Conservation (phyloP, 164 flowering plant genomes). For the Nymphaea colorata region DNA sequence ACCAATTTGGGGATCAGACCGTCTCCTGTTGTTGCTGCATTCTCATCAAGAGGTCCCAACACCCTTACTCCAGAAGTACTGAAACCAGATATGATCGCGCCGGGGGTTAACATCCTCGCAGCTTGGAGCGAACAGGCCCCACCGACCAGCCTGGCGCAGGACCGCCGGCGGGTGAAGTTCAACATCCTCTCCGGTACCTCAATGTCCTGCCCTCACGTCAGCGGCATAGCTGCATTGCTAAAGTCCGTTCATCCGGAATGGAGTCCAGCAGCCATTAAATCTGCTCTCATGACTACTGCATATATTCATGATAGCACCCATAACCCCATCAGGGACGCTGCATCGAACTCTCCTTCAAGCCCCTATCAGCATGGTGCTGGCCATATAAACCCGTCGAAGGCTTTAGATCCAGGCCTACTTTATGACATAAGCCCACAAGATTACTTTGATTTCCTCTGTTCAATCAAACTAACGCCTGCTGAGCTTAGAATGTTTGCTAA, state of each 20-base stretch:
- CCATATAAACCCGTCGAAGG: constrained; percentile 22
- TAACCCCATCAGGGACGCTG: constrained; percentile 13
- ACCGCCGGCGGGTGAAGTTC: constrained; percentile 49
- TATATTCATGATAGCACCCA: constrained; percentile 1
- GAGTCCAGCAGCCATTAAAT: constrained; percentile 10
- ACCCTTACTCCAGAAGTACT: constrained; percentile 53
- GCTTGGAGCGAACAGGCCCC: constrained; percentile 68
- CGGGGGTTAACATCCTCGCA: constrained; percentile 87
- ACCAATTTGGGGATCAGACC: constrained; percentile 65
- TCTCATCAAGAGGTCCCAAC: constrained; percentile 86
- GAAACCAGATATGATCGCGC: constrained; percentile 90
- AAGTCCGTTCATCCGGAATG: constrained; percentile 7
- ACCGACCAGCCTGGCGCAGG: constrained; percentile 49
- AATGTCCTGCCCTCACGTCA: constrained; percentile 9
- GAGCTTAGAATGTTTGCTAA: constrained; percentile 19
- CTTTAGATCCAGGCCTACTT: constrained; percentile 23
- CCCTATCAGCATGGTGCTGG: constrained; percentile 23
- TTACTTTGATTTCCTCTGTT: constrained; percentile 23
- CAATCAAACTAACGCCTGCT: constrained; percentile 14
- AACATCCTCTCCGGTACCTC: constrained; percentile 55
- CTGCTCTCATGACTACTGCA: constrained; percentile 11
- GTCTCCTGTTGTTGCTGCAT: constrained; percentile 84
- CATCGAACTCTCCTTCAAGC: constrained; percentile 13
- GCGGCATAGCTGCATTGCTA: constrained; percentile 8
- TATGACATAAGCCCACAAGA: constrained; percentile 20